Evolutionary conservation across 495 filamentous ascomycete species (phyloP).

Genomic region (Penicillium waksmanii): DNA sequence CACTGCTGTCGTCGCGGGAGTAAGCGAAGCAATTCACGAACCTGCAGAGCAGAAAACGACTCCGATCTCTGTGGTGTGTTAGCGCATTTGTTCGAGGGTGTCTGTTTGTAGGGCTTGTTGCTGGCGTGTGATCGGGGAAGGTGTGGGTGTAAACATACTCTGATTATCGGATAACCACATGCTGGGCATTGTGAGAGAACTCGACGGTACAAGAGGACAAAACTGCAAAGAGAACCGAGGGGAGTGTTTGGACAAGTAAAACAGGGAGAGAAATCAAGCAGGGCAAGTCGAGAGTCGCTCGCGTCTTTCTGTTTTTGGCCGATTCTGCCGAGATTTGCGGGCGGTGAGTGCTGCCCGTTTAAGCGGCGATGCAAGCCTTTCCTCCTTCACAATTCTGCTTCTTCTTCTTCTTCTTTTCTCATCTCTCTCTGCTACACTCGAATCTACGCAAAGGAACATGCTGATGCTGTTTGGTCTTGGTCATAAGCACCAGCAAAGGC

Average conservation of each 20-base stretch:
- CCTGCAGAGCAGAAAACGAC: slow-evolving; percentile 94
- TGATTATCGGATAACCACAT: slow-evolving; percentile 97
- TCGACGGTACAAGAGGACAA: no score
- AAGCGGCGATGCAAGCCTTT: slow-evolving; percentile 7
- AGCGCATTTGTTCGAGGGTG: neutral
- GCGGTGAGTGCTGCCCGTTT: neutral
- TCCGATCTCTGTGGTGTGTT: slow-evolving; percentile 72
- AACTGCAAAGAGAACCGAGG: no score
- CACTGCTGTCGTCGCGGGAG: no score
- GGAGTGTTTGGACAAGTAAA: neutral
- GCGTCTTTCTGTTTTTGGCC: neutral
- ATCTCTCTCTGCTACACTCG: neutral
- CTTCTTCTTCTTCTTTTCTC: neutral
- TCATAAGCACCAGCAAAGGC: neutral
- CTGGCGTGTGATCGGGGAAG: neutral
- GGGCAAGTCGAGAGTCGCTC: no score
- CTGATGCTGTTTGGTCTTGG: neutral
- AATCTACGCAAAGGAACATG: no score
- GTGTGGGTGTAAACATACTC: slow-evolving; percentile 60
- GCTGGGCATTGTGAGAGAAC: slow-evolving; percentile 55
- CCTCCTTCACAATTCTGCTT: neutral
- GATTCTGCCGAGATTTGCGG: neutral
- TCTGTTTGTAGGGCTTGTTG: neutral
- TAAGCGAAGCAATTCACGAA: slow-evolving; percentile 26
- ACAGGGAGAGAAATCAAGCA: neutral